Percentiles rank a stretch among this genome's conserved stretches.
phyloP scores from a whole-genome alignment of 129 eudicot genomes.

The Sambucus nigra region DNA sequence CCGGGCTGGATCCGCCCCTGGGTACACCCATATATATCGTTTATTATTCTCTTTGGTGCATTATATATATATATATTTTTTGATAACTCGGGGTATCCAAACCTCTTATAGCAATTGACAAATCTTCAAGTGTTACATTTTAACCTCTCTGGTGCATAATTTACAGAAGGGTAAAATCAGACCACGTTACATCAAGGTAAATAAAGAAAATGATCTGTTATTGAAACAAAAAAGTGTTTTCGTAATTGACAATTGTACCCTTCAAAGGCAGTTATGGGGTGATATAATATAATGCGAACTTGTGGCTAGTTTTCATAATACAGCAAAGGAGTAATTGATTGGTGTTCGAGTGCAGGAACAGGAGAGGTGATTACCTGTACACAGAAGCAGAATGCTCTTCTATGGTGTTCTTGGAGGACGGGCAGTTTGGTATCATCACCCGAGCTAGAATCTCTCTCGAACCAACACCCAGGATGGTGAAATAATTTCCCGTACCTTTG shows the following conservation, averaged over 20 bases:
- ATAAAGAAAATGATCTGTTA: background rate
- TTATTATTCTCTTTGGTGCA: background rate
- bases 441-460: conserved; percentile 72
- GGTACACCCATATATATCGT: conserved; percentile 8
- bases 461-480: conserved; percentile 77
- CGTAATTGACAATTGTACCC: conserved; percentile 5
- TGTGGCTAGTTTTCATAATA: conserved; percentile 6
- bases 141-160: no score
- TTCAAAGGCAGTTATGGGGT: background rate
- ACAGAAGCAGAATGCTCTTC: conserved; percentile 59
- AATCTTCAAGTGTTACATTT: no score
- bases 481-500: background rate
- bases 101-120: no score
- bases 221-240: background rate
- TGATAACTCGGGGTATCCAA: no score
- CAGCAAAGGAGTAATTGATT: background rate
- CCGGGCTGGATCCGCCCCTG: no score
- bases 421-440: conserved; percentile 93
- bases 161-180: no score
- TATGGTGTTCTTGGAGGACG: conserved; percentile 95
- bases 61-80: no score
- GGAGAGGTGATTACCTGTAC: conserved; percentile 78
- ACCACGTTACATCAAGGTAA: no score
- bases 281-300: background rate
- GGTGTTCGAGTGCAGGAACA: conserved; percentile 45